Base-by-base conservation (phyloP, 1,284 basidiomycete species). In the Ustilago loliicola region DNA sequence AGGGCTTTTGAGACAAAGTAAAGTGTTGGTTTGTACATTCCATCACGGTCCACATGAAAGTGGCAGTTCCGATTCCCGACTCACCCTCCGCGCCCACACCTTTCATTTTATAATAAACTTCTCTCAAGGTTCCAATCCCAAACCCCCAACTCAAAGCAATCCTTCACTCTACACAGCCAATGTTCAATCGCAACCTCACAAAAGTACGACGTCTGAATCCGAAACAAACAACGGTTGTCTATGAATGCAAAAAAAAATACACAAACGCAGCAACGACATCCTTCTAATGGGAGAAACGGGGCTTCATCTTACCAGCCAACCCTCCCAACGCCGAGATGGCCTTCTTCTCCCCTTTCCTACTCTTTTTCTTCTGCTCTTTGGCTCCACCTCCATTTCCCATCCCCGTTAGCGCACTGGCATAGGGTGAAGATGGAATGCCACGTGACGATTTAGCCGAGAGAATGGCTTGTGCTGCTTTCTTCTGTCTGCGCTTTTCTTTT, bases 401-500 rank as follows among this genome's bases (percentile, higher is more conserved):
- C 6, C 17, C 27, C 17, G 66, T 64, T 42, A 71, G 47, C 1
- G 76, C 61, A 21, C 54, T 70, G 6, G 71, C 71, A 27, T 78
- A 78, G 3, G 76, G 71, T 42, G 67, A 71, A 5, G 54, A 27
- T 7, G 76, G 71, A 6, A 73, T 42, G 0, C 76, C 67, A 7
- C 71, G 50, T 0, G 61, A 51, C 3, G 38, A 29, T 27, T 67
- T 65, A 1, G 67, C 64, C 15, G 40, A 19, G 1, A 48, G 42
- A 11, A 72, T 53, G 9, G 59, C 54, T 29, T 56, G 54, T 7
- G 67, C 67, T 7, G 71, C 71, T 36, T 78, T 74, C 59, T 74
- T 78, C 51, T 65, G 67, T 51, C 52, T 62, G 2, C 71, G 54
- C 52, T 56, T 78, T 30, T 78, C 66, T 40, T 78, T 78, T 34